Evolutionary conservation across 176 grass and related monocot species (phyloP), one percentile per base, ranked within the genome.

Genomic region (Lolium rigidum): DNA sequence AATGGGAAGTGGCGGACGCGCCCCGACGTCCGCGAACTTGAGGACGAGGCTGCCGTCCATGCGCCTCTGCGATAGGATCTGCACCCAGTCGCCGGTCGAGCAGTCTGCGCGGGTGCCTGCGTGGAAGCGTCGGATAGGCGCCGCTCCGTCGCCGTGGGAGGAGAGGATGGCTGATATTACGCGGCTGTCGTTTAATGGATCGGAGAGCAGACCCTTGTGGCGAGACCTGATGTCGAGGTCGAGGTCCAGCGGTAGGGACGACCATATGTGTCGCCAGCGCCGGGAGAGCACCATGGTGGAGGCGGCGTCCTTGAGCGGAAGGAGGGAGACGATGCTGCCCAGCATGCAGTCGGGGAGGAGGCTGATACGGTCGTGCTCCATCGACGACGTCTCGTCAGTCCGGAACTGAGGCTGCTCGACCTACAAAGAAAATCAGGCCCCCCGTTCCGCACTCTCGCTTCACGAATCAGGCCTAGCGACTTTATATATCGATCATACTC

Each of bases 321-420:
- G 65, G 65, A 68, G 65, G 31, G 31, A 68, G 31, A 68, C 65
- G 16, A 68, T 68, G 65, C 17, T 68, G 65, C 65, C 65, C 31
- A 68, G 31, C 31, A 68, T 7, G 65, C 65, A 68, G 31, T 68
- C 65, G 1, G 65, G 65, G 65, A 68, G 65, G 17, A 18, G 15
- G 31, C 65, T 68, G 7, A 68, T 68, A 31, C 65, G 28, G 64
- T 67, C 65, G 9, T 63, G 9, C 47, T 48, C 47, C 47, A 48
- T 48, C 10, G 47, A 2, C 8, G 47, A 10, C 47, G 9, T 1
- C 47, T 10, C 47, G 31, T 35, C 31, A 35, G 31, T 35, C 31
- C 2, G 31, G 31, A 35, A 35, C 31, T 35, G 3, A 35, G 31
- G 31, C 31, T 35, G 31, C 31, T 35, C 31, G 31, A 35, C 31